phyloP scores from a whole-genome alignment of 2,329 filamentous ascomycete species.

The Delphinella strobiligena region DNA sequence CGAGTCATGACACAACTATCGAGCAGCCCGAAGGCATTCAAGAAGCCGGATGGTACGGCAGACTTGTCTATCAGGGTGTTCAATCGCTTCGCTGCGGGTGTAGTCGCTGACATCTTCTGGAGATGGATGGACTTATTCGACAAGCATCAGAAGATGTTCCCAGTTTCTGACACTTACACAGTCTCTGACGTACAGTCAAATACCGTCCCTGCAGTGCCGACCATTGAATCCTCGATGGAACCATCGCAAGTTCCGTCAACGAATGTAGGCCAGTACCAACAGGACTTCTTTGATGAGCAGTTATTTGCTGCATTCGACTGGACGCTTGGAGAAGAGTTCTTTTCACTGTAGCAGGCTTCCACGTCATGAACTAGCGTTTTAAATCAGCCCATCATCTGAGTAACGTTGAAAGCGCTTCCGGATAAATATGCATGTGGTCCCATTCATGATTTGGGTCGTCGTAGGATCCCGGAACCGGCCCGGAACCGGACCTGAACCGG shows the following conservation, averaged over 20 bases:
- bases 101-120: background rate
- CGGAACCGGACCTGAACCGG: conserved; percentile 4
- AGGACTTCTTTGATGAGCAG: background rate
- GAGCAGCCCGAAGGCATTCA: background rate
- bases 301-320: background rate
- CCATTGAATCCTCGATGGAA: too few relatives aligned
- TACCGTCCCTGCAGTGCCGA: too few relatives aligned
- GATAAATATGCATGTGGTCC: background rate
- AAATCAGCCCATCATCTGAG: too few relatives aligned
- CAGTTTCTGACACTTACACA: too few relatives aligned
- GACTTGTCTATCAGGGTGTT: background rate
- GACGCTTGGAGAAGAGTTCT: background rate
- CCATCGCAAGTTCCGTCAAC: too few relatives aligned
- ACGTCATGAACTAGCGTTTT: background rate
- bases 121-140: background rate
- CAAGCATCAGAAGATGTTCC: background rate
- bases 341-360: background rate
- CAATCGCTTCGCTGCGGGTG: background rate
- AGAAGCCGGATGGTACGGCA: background rate
- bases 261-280: background rate
- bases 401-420: too few relatives aligned
- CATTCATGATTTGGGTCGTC: background rate
- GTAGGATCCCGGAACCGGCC: background rate
- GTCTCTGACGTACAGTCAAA: too few relatives aligned
- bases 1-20: background rate